phyloP scores from a whole-genome alignment of 1,139 yeast species.

The Zygosaccharomyces pseudobailii region DNA sequence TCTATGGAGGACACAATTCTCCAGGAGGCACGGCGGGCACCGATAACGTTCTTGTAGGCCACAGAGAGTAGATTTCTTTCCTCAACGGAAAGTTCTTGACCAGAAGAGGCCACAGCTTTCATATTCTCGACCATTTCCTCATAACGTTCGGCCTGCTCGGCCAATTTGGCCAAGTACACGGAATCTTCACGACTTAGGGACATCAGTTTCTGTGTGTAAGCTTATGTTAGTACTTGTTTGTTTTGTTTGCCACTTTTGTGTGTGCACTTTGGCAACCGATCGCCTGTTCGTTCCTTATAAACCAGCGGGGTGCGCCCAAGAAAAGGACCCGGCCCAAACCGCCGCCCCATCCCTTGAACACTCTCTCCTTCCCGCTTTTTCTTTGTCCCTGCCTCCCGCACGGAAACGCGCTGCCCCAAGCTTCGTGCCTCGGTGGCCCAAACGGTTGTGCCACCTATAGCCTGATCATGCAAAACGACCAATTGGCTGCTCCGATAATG shows the following conservation, averaged over 20 bases:
- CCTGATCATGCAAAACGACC: background rate
- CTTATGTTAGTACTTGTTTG: background rate
- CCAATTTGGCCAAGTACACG: conserved; percentile 96
- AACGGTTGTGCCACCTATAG: background rate
- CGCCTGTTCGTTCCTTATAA: background rate
- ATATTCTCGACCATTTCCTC: conserved; percentile 99
- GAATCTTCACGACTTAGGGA: conserved; percentile 85
- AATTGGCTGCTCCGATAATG: background rate
- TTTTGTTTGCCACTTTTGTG: background rate
- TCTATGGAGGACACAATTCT: conserved; percentile 96
- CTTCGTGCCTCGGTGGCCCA: background rate
- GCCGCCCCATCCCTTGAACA: background rate
- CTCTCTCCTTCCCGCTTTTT: conserved; percentile 1
- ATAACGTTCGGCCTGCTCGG: conserved; percentile 99
- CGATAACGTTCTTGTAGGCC: conserved; percentile 97
- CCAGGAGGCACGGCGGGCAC: conserved; percentile 99
- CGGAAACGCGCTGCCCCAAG: conserved; percentile 1
- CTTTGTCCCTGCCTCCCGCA: conserved; percentile 4
- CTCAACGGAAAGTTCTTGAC: conserved; percentile 93
- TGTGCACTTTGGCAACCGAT: background rate
- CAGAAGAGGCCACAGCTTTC: conserved; percentile 96
- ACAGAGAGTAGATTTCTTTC: conserved; percentile 96
- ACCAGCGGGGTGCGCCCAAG: background rate
- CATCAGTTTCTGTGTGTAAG: conserved; percentile 11
- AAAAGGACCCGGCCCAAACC: background rate